Percentiles rank a stretch among this genome's conserved stretches.
These are phyloP conservation scores for Naganishia onofrii DNA, from an alignment of 768 basidiomycete genomes.

Conservation along the genomic window DNA sequence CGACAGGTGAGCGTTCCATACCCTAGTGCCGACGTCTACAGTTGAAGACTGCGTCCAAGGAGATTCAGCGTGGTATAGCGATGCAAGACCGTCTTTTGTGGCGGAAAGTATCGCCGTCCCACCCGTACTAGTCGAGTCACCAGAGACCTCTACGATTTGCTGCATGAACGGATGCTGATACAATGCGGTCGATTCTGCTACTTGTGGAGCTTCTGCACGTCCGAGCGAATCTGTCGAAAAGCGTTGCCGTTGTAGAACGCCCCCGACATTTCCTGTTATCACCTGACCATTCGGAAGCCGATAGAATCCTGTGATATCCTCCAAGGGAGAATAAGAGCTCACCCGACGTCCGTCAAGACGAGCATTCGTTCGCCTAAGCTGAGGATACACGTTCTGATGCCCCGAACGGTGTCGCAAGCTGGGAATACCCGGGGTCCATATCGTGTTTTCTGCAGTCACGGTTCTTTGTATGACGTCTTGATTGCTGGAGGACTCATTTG, in stretches of 20 bases:
- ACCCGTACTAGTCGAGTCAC: background rate
- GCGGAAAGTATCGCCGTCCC: constrained; percentile 22
- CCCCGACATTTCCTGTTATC: constrained; percentile 19
- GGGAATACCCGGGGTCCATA: constrained; percentile 9
- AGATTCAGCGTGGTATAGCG: constrained; percentile 18
- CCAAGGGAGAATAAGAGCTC: constrained; percentile 4
- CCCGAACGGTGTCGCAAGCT: background rate
- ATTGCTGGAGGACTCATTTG: no score
- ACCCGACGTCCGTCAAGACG: background rate
- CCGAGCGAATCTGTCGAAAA: background rate
- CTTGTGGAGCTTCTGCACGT: background rate
- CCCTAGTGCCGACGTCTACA: background rate
- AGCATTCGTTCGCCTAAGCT: background rate
- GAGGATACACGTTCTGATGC: background rate
- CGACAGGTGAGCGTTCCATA: constrained; percentile 21
- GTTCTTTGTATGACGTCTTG: background rate
- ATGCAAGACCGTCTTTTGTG: constrained; percentile 24
- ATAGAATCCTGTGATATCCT: constrained; percentile 32
- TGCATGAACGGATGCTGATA: constrained; percentile 14
- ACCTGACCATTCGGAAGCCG: constrained; percentile 9
- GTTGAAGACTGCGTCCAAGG: constrained; percentile 27
- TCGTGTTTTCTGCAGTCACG: constrained; percentile 5
- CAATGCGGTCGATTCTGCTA: constrained; percentile 12
- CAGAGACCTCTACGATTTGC: constrained; percentile 20
- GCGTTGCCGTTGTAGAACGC: constrained; percentile 13